Evolutionary conservation across 202 grass and related monocot genomes (phyloP).

Genomic region (Zizania palustris): DNA sequence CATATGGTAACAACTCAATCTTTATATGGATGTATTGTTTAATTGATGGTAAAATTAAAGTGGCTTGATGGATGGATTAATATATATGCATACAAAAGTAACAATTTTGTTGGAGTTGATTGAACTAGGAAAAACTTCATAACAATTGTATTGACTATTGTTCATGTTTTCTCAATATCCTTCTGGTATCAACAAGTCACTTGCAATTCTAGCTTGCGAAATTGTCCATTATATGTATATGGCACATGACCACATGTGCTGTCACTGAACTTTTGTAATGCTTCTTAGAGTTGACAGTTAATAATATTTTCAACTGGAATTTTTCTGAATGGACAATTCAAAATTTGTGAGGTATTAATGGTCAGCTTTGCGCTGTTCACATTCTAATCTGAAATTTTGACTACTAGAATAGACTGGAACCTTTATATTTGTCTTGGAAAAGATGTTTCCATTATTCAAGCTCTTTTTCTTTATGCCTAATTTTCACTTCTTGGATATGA

Average conservation of each 20-base stretch:
- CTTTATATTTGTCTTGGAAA: slow-evolving; percentile 2
- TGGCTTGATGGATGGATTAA: slow-evolving; percentile 12
- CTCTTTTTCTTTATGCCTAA: background rate
- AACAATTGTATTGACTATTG: background rate
- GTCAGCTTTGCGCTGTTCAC: background rate
- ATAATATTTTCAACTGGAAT: background rate
- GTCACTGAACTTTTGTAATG: background rate
- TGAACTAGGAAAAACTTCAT: slow-evolving; percentile 4
- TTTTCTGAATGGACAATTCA: background rate
- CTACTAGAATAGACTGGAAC: background rate
- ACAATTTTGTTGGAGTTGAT: background rate
- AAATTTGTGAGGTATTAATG: background rate
- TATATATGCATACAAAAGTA: slow-evolving; percentile 5
- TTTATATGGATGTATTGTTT: slow-evolving; percentile 19
- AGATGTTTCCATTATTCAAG: background rate
- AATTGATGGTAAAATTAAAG: slow-evolving; percentile 3
- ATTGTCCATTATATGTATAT: background rate
- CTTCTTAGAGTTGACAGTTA: background rate
- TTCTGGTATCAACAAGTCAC: background rate
- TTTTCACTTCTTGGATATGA: slow-evolving; percentile 9
- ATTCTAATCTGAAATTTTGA: background rate
- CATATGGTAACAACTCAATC: background rate
- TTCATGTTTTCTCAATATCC: background rate
- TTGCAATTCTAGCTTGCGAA: background rate
- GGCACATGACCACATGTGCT: background rate